phyloP scores from a whole-genome alignment of 768 basidiomycete genomes.

The Russula foetens region DNA sequence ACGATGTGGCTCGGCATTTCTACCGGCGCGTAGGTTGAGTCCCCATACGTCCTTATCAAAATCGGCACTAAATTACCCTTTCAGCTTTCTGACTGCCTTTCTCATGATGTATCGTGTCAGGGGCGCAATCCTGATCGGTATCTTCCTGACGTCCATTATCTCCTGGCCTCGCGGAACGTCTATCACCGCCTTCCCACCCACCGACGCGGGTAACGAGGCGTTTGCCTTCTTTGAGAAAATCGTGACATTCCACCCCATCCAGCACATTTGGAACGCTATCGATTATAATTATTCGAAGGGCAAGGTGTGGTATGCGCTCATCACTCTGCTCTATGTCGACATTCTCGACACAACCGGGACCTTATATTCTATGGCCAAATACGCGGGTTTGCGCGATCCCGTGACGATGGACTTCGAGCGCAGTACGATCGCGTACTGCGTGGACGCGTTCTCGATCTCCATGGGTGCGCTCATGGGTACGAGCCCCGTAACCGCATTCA shows the following conservation, averaged over 20 bases:
- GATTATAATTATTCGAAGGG: conserved; percentile 44
- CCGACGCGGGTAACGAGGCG: conserved; percentile 51
- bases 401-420: conserved; percentile 83
- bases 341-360: conserved; percentile 65
- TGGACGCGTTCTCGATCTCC: conserved; percentile 73
- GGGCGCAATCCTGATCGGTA: conserved; percentile 76
- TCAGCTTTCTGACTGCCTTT: conserved; percentile 64
- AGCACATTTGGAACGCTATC: conserved; percentile 55
- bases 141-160: conserved; percentile 75
- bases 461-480: conserved; percentile 77
- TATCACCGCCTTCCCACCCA: conserved; percentile 80
- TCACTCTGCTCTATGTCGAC: conserved; percentile 88
- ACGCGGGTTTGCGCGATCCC: conserved; percentile 79
- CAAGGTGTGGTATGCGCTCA: conserved; percentile 76
- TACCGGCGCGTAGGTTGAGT: conserved; percentile 68
- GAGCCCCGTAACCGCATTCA: conserved; percentile 75
- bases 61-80: background rate
- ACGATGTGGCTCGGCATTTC: conserved; percentile 89
- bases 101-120: conserved; percentile 81
- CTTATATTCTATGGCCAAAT: conserved; percentile 86
- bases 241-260: conserved; percentile 61
- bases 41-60: background rate
- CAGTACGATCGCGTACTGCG: conserved; percentile 73
- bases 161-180: conserved; percentile 81
- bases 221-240: conserved; percentile 85